Conservation (phyloP, 352 stramenopile genomes). For the Pythium grandisporangium region DNA sequence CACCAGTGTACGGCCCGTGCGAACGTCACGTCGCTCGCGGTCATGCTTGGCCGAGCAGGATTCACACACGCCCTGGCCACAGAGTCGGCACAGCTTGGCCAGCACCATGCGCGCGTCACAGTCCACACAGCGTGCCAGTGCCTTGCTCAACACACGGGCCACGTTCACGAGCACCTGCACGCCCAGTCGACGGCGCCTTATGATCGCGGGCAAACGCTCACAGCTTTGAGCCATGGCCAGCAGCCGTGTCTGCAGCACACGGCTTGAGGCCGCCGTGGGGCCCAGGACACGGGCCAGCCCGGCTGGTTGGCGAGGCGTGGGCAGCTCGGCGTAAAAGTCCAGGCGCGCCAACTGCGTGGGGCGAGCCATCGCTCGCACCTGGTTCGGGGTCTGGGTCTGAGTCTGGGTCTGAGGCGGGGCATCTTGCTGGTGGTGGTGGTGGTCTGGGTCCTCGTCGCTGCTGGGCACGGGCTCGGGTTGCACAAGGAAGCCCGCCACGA, state of each 20-base stretch:
- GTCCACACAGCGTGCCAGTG: slow-evolving; percentile 43
- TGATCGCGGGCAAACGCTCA: slow-evolving; percentile 24
- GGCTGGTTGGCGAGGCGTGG: slow-evolving; percentile 10
- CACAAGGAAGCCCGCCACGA: slow-evolving; percentile 4
- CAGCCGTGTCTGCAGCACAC: slow-evolving; percentile 8
- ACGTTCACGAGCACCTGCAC: slow-evolving; percentile 36
- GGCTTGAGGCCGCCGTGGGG: not conserved
- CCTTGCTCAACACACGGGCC: slow-evolving; percentile 22
- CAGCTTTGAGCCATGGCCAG: slow-evolving; percentile 8
- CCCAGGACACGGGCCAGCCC: slow-evolving; percentile 1
- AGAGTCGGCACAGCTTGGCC: slow-evolving; percentile 46
- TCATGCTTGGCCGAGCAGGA: slow-evolving; percentile 28
- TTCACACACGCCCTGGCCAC: slow-evolving; percentile 46
- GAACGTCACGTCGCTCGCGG: slow-evolving; percentile 10
- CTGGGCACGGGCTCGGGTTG: too few relatives aligned
- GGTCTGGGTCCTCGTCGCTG: too few relatives aligned
- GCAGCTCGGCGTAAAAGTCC: slow-evolving; percentile 19
- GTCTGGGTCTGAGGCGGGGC: too few relatives aligned
- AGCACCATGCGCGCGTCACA: slow-evolving; percentile 40
- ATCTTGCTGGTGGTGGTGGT: too few relatives aligned
- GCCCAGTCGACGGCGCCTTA: slow-evolving; percentile 46
- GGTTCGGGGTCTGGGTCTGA: not conserved
- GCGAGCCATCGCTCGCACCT: not conserved
- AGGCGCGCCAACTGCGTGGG: slow-evolving; percentile 6
- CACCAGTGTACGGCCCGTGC: slow-evolving; percentile 5